Percentiles rank a stretch among this genome's conserved stretches.
Evolutionary conservation across 768 basidiomycete genomes (phyloP).

Genomic region (Porpolomopsis calyptriformis): DNA sequence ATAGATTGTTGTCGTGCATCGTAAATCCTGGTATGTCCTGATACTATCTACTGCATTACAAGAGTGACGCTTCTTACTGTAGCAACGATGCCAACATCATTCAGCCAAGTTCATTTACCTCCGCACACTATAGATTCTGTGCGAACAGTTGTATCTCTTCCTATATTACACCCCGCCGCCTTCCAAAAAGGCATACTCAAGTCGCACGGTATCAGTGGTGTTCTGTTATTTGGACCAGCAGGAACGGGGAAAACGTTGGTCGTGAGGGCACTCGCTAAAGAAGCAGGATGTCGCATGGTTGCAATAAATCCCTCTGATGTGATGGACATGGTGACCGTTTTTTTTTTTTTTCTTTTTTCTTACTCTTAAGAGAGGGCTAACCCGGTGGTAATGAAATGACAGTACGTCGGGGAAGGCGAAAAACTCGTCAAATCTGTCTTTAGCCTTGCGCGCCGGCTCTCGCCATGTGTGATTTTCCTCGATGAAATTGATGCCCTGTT

Average conservation of each 20-base stretch:
- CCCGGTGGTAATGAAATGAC: neutral
- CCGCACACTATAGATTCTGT: constrained; percentile 84
- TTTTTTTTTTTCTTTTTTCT: constrained; percentile 1
- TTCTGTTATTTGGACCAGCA: constrained; percentile 85
- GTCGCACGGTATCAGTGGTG: constrained; percentile 85
- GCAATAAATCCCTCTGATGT: constrained; percentile 86
- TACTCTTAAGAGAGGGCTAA: neutral
- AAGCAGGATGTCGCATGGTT: constrained; percentile 91
- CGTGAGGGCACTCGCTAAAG: constrained; percentile 83
- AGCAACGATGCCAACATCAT: constrained; percentile 75
- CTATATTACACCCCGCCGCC: constrained; percentile 75
- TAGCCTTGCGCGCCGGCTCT: constrained; percentile 70
- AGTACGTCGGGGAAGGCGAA: constrained; percentile 87
- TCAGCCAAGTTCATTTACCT: constrained; percentile 82
- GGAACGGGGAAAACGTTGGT: constrained; percentile 85
- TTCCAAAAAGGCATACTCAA: constrained; percentile 85
- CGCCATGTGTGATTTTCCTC: constrained; percentile 89
- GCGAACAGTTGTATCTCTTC: constrained; percentile 82
- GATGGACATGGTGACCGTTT: constrained; percentile 75
- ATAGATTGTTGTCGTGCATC: constrained; percentile 71
- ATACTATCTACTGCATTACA: constrained; percentile 6
- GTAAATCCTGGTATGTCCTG: constrained; percentile 58
- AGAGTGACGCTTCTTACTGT: constrained; percentile 4
- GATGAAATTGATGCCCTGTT: constrained; percentile 94
- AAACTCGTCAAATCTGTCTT: constrained; percentile 87